Percentiles rank a stretch among this genome's conserved stretches.
phyloP scores from a whole-genome alignment of 805 yeast species.

The Candida michaelii region DNA sequence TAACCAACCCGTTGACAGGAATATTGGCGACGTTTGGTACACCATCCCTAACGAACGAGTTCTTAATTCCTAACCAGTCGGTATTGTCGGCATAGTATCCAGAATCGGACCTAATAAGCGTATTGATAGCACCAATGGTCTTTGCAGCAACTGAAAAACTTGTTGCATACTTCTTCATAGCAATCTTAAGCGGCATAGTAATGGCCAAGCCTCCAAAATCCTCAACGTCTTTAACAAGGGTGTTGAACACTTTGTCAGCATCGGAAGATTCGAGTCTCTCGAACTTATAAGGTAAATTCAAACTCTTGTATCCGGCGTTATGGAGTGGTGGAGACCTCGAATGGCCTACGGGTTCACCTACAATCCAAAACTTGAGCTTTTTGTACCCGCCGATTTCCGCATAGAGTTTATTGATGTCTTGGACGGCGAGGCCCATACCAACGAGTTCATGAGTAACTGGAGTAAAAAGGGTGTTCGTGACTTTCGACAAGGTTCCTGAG shows the following conservation, averaged over 20 bases:
- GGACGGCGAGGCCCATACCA: constrained; percentile 61
- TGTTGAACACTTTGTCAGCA: constrained; percentile 53
- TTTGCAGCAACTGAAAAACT: constrained; percentile 75
- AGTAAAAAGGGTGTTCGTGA: constrained; percentile 70
- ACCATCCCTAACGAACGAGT: constrained; percentile 65
- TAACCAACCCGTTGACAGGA: constrained; percentile 62
- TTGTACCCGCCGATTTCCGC: constrained; percentile 62
- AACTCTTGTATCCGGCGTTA: constrained; percentile 68
- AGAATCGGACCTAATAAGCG: constrained; percentile 56
- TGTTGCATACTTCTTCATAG: constrained; percentile 64
- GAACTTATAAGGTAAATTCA: constrained; percentile 78
- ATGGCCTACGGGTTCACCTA: constrained; percentile 80
- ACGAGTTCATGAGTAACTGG: constrained; percentile 78
- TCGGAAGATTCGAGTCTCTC: constrained; percentile 65
- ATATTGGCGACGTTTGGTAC: constrained; percentile 44
- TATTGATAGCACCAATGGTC: constrained; percentile 91
- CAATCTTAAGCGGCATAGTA: constrained; percentile 89
- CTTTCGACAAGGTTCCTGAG: constrained; percentile 75
- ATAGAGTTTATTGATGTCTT: constrained; percentile 59
- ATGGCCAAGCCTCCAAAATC: constrained; percentile 91
- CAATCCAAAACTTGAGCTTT: constrained; percentile 63
- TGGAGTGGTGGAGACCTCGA: constrained; percentile 90
- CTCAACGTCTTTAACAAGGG: constrained; percentile 44
- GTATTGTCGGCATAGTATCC: constrained; percentile 82
- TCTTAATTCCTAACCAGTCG: constrained; percentile 87